Conservation (phyloP, 108 stramenopile species). For the Cylindrotheca fusiformis region DNA sequence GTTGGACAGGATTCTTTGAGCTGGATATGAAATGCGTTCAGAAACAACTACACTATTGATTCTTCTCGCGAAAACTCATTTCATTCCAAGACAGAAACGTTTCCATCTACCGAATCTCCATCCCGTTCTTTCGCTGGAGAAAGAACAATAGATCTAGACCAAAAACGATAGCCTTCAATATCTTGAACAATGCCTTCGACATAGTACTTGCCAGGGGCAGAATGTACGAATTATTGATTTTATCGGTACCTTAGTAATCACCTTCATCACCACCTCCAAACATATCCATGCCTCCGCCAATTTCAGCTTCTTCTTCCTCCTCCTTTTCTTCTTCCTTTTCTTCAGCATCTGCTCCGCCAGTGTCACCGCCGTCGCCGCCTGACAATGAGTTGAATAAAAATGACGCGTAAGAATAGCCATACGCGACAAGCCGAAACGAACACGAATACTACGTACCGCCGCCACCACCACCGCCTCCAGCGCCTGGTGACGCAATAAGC, state of each 20-base stretch:
- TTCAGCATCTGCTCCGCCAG: constrained; percentile 59
- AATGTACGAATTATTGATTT: background rate
- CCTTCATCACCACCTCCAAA: constrained; percentile 67
- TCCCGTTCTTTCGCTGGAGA: background rate
- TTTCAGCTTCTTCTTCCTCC: constrained; percentile 69
- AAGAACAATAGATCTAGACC: background rate
- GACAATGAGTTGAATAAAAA: background rate
- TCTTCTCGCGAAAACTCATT: no score
- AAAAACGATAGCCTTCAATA: background rate
- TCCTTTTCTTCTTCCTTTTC: constrained; percentile 64
- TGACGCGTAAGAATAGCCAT: background rate
- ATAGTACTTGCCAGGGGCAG: no score
- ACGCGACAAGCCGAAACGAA: background rate
- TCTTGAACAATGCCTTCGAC: constrained; percentile 4
- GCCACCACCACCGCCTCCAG: constrained; percentile 63
- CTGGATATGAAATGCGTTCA: no score
- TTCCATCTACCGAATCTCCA: no score
- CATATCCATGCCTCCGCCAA: constrained; percentile 87
- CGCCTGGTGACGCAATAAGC: constrained; percentile 78
- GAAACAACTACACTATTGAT: no score
- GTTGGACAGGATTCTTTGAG: no score
- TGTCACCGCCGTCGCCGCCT: constrained; percentile 74
- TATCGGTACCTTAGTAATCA: constrained; percentile 40
- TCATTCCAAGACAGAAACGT: no score
- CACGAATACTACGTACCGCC: constrained; percentile 1